A percentile compares a stretch with the other conserved stretches of the same genome.
Evolutionary conservation across 495 filamentous ascomycete species (phyloP).

Genomic region (Neurospora sp.): DNA sequence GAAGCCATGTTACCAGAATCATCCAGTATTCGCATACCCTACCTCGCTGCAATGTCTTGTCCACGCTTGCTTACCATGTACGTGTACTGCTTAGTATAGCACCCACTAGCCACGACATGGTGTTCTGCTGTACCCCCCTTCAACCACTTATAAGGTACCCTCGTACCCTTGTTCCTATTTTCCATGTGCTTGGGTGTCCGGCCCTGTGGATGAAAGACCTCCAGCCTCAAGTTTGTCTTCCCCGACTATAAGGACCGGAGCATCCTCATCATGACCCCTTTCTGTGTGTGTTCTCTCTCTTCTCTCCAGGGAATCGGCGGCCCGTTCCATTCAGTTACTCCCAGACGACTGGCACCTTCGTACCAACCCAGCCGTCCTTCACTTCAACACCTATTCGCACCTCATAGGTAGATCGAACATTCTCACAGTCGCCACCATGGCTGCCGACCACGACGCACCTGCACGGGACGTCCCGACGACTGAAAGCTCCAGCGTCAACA

Average conservation of each 20-base stretch:
- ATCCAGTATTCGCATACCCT: not conserved
- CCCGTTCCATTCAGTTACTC: not conserved
- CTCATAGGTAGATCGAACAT: not conserved
- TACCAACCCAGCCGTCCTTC: not conserved
- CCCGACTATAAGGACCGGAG: not conserved
- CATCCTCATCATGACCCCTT: not conserved
- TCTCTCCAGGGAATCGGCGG: not conserved
- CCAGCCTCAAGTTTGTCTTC: not conserved
- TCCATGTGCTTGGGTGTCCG: not conserved
- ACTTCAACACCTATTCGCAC: not conserved
- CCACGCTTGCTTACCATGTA: not conserved
- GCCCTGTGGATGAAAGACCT: not conserved
- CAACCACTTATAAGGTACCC: not conserved
- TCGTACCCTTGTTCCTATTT: not conserved
- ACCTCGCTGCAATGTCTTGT: not conserved
- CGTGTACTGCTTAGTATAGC: not conserved
- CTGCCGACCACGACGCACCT: conserved; percentile 14
- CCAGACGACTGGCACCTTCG: not conserved
- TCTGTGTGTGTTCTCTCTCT: not conserved
- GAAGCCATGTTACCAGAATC: not conserved
- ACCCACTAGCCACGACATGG: not conserved
- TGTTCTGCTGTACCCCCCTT: not conserved
- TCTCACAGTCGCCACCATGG: conserved; percentile 9
- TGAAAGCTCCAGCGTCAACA: conserved; percentile 20
- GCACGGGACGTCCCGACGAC: conserved; percentile 16